Conservation (phyloP, 352 stramenopile species). For the Phytophthora melonis region DNA sequence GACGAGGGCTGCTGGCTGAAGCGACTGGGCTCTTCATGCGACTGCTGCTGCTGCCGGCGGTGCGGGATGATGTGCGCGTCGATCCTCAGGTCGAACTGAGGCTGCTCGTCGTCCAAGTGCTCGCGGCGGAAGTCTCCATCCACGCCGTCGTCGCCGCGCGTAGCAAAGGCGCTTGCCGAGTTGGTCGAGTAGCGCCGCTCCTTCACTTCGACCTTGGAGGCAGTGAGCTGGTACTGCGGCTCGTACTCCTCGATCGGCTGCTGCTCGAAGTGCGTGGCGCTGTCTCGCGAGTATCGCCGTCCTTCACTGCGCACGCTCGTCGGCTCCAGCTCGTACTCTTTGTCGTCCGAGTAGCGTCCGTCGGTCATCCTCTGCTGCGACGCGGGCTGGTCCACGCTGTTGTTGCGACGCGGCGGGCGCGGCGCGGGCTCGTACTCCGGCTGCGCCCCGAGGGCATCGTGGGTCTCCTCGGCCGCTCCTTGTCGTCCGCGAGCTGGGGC, state of each 20-base stretch:
- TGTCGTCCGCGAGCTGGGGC: conserved; percentile 31
- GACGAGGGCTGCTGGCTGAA: conserved; percentile 14
- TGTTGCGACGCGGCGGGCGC: conserved; percentile 40
- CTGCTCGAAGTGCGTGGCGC: conserved; percentile 29
- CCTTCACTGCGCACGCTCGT: conserved; percentile 13
- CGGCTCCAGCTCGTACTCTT: conserved; percentile 33
- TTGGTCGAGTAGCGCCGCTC: conserved; percentile 38
- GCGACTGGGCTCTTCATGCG: conserved; percentile 10
- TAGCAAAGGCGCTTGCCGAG: conserved; percentile 25
- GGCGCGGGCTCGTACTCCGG: conserved; percentile 47
- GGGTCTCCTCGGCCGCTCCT: conserved; percentile 21
- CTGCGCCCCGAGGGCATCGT: conserved; percentile 28
- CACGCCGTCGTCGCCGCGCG: conserved; percentile 23
- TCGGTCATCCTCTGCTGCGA: conserved; percentile 23
- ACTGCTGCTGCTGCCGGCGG: conserved; percentile 7
- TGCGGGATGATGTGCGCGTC: conserved; percentile 38
- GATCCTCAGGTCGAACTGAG: conserved; percentile 42
- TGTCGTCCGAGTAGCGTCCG: conserved; percentile 23
- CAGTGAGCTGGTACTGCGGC: conserved; percentile 17
- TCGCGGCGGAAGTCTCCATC: conserved; percentile 44
- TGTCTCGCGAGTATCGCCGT: conserved; percentile 36
- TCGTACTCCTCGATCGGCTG: conserved; percentile 33
- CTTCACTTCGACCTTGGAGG: conserved; percentile 25
- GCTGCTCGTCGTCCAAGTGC: conserved; percentile 8
- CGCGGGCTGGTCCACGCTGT: conserved; percentile 35